These are phyloP conservation scores for Paramecium sexaurelia DNA, from an alignment of 73 alveolate genomes.

Conservation along the genomic window DNA sequence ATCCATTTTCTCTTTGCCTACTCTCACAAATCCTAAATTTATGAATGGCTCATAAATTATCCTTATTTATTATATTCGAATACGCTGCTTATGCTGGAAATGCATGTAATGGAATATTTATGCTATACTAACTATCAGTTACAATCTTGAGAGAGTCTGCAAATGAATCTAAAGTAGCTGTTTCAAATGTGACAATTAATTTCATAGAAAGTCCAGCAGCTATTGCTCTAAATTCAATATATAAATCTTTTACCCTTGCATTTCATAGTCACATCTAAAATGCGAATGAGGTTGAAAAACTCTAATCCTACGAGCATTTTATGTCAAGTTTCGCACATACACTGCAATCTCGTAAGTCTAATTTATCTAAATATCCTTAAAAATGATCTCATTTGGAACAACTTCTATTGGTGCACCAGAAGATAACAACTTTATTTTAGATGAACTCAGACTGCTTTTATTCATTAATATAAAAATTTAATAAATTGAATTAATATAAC, in stretches of 20 bases:
- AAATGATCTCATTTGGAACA: constrained; percentile 89
- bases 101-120: constrained; percentile 92
- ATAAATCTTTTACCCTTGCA: constrained; percentile 51
- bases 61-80: neutral
- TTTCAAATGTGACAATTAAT: constrained; percentile 94
- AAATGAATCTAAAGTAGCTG: constrained; percentile 94
- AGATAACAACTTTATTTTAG: constrained; percentile 47
- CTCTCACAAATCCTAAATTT: constrained; percentile 93
- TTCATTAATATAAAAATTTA: constrained; percentile 5
- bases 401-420: constrained; percentile 83
- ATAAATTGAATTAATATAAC: neutral
- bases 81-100: constrained; percentile 92
- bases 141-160: constrained; percentile 88
- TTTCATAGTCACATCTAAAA: constrained; percentile 84
- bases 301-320: constrained; percentile 89
- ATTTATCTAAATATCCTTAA: constrained; percentile 94
- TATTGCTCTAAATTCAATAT: constrained; percentile 73
- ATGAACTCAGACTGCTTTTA: constrained; percentile 20
- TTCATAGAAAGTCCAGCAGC: constrained; percentile 97
- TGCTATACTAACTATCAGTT: constrained; percentile 85
- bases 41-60: constrained; percentile 97
- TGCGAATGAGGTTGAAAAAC: constrained; percentile 94
- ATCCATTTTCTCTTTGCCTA: constrained; percentile 85
- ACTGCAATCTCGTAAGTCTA: constrained; percentile 96
- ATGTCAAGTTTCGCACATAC: constrained; percentile 90